Base-by-base conservation (phyloP, 306 rosid species). In the Fagus sylvatica region DNA sequence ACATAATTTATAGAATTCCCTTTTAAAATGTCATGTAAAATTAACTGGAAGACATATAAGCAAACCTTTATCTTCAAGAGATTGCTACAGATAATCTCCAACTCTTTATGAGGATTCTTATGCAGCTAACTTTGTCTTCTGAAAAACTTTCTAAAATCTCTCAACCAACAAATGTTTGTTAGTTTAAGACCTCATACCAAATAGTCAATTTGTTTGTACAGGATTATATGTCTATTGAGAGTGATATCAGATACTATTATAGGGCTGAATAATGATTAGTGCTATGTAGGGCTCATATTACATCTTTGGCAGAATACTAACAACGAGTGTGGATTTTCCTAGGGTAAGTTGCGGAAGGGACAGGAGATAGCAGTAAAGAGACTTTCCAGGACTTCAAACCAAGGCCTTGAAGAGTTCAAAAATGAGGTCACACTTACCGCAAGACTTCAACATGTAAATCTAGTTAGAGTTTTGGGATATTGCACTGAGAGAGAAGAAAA, bases 401-500 rank as follows among this genome's bases (percentile, higher is more conserved):
- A 86, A 89, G 89, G 87, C 53, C 78, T 78, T 39, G 88, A 76
- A 76, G 84, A 81, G 78, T 76, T 81, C 42, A 36, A 53, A 53
- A 88, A 88, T 65, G 89, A 88, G 71, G 78, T 88, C 41, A 59
- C 77, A 0, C 86, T 89, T 59, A 84, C 87, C 2, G 89, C 90
- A 80, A 82, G 62, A 15, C 74, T 86, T 30, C 93, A 86, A 19
- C 93, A 89, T 73, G 84, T 86, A 46, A 89, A 89, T 82, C 84
- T 89, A 54, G 89, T 84, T 60, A 80, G 89, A 48, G 83, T 89
- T 78, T 8, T 84, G 65, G 93, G 93, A 28, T 86, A 75, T 53
- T 84, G 87, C 80, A 75, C 80, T 16, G 71, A 83, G 72, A 84
- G 28, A 61, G 79, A 86, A 22, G 90, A 86, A 73, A 89, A 77